phyloP scores from a whole-genome alignment of 1,284 basidiomycete species.

The Boletellus deceptivus region DNA sequence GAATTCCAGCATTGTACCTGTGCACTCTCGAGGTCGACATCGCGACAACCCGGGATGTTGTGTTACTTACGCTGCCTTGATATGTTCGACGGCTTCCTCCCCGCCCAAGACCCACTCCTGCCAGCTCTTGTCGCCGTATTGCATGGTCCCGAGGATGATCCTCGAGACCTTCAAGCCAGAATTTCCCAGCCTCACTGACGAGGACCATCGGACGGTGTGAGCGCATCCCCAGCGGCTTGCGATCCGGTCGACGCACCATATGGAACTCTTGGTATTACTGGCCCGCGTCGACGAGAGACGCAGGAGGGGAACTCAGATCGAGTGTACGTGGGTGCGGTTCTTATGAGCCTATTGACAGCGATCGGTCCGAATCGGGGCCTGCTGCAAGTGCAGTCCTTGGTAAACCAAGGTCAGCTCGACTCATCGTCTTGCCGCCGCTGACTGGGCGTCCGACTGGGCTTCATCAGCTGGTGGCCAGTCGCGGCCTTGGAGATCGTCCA shows the following conservation, averaged over 20 bases:
- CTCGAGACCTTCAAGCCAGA: slow-evolving; percentile 53
- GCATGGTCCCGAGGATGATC: slow-evolving; percentile 47
- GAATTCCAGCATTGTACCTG: slow-evolving; percentile 62
- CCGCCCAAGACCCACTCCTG: slow-evolving; percentile 55
- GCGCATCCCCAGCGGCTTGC: background rate
- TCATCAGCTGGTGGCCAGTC: too few species aligned
- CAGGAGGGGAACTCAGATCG: too few species aligned
- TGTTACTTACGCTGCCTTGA: slow-evolving; percentile 48
- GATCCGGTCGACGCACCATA: slow-evolving; percentile 25
- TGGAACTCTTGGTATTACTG: slow-evolving; percentile 27
- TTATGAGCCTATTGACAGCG: slow-evolving; percentile 18
- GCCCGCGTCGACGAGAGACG: background rate
- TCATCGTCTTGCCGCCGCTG: too few species aligned
- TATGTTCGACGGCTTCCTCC: slow-evolving; percentile 57
- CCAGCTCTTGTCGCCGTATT: slow-evolving; percentile 49
- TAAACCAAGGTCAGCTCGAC: too few species aligned
- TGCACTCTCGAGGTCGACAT: background rate
- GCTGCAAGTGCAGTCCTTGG: background rate
- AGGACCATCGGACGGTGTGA: background rate
- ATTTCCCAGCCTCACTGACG: slow-evolving; percentile 45
- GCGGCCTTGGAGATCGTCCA: too few species aligned
- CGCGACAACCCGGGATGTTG: background rate
- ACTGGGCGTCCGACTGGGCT: too few species aligned
- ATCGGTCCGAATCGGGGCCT: background rate
- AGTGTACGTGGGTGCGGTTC: background rate